Percentiles rank a stretch among this genome's conserved stretches.
Evolutionary conservation across 176 grass and related monocot genomes (phyloP).

Genomic region (Dendrocalamus sinicus): DNA sequence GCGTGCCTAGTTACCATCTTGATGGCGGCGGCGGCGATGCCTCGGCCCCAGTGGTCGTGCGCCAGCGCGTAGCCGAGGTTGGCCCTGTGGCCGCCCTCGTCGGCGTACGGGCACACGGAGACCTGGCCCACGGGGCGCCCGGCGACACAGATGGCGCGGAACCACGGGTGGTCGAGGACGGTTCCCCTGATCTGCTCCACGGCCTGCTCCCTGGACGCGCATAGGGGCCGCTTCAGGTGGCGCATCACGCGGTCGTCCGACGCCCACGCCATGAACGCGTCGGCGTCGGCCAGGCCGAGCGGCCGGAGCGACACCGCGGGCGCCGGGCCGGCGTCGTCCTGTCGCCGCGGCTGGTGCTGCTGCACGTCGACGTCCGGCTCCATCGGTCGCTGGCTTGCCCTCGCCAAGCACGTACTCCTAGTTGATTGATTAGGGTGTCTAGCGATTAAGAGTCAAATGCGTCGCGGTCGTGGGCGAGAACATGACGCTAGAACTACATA

Average conservation of each 20-base stretch:
- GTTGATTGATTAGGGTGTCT: not conserved
- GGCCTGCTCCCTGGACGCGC: slow-evolving; percentile 46
- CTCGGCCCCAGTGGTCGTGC: slow-evolving; percentile 48
- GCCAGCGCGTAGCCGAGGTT: slow-evolving; percentile 62
- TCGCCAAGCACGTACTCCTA: not conserved
- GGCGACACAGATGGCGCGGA: slow-evolving; percentile 51
- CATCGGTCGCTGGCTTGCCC: slow-evolving; percentile 4
- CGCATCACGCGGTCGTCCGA: slow-evolving; percentile 68
- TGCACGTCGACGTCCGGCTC: not conserved
- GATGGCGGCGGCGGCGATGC: slow-evolving; percentile 47
- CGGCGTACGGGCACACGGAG: slow-evolving; percentile 53
- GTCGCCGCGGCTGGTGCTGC: not conserved
- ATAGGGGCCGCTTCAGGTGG: slow-evolving; percentile 42
- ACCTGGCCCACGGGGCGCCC: slow-evolving; percentile 56
- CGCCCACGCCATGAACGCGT: slow-evolving; percentile 64
- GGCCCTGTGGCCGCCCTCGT: slow-evolving; percentile 43
- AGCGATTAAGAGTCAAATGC: not conserved
- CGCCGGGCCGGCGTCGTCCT: not conserved
- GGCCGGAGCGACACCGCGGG: slow-evolving; percentile 47
- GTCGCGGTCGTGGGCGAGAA: slow-evolving; percentile 5
- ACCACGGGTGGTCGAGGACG: slow-evolving; percentile 62
- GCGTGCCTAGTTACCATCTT: slow-evolving; percentile 27
- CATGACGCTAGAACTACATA: not conserved
- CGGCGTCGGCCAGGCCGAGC: slow-evolving; percentile 42
- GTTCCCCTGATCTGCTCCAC: slow-evolving; percentile 44